Base-by-base conservation (phyloP, 2,329 filamentous ascomycete species). In the Chrysoporthe cubensis region DNA sequence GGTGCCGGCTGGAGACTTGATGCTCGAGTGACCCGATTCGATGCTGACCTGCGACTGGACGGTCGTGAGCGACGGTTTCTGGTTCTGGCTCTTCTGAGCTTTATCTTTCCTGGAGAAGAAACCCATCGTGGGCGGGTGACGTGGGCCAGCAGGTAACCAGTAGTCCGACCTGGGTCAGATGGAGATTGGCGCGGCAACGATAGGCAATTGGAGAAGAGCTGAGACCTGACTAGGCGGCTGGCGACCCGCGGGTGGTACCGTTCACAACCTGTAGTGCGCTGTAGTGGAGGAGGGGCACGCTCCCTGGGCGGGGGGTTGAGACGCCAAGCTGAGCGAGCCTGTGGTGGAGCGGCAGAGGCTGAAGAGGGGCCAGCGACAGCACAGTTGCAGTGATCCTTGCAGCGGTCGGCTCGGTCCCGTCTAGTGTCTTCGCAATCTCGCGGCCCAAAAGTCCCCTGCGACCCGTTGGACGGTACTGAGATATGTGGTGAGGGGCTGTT, bases 41-140 rank as follows among this genome's bases (percentile, higher is more conserved):
- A 87, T 76, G 74, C 84, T 87, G 70, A 81, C 80, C 72, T 82
- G 83, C 64, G 84, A 85, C 71, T 82, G 78, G 69, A 81, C 81
- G 63, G 76, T 80, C 69, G 80, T 79, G 74, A 84, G 76, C 58
- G 78, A 75, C 26, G 80, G 76, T 67, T 81, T 78, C 71, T 75
- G 65, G 69, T 72, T 54, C 64, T 72, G 71, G 65, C 74, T 76
- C 75, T 80, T 83, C 64, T 81, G 76, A 70, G 81, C 76, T 79
- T 83, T 86, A 72, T 85, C 81, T 74, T 83, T 86, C 69, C 85
- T 80, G 46, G 85, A 85, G 75, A 88, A 88, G 71, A 88, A 73
- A 73, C 85, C 85, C 85, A 88, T 88, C 69, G 72, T 77, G 75
- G 32, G 42, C 4, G 40, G 4, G 46, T 34, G 43, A 48, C 40